Evolutionary conservation across 768 basidiomycete genomes (phyloP).

Genomic region (Panaeolus papilionaceus): DNA sequence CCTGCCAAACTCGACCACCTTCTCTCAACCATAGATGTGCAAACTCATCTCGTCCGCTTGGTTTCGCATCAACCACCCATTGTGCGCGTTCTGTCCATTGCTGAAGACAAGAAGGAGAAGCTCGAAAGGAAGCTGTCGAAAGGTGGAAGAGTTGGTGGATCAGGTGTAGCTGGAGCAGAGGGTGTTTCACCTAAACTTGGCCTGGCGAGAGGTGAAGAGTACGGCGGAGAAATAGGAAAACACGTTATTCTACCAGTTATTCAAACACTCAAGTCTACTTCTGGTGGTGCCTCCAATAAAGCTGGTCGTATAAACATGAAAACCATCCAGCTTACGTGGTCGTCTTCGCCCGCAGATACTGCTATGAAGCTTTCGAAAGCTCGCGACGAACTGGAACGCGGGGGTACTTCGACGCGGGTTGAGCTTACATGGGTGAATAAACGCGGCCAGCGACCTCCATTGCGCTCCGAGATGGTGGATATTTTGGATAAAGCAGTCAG

Average conservation of each 20-base stretch:
- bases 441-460: slow-evolving; percentile 44
- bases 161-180: slow-evolving; percentile 8
- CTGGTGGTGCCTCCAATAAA: slow-evolving; percentile 21
- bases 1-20: slow-evolving; percentile 42
- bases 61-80: slow-evolving; percentile 59
- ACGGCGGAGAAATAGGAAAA: slow-evolving; percentile 42
- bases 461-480: slow-evolving; percentile 44
- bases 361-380: slow-evolving; percentile 70
- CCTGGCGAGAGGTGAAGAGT: slow-evolving; percentile 35
- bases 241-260: slow-evolving; percentile 27
- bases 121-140: slow-evolving; percentile 43
- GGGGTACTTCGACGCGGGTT: slow-evolving; percentile 48
- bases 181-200: slow-evolving; percentile 1
- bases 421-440: slow-evolving; percentile 62
- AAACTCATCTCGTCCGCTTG: slow-evolving; percentile 59
- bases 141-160: slow-evolving; percentile 2
- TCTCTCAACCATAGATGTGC: slow-evolving; percentile 49
- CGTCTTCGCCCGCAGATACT: slow-evolving; percentile 60
- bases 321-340: slow-evolving; percentile 79
- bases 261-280: neutral
- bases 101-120: slow-evolving; percentile 31
- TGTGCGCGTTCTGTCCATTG: slow-evolving; percentile 55
- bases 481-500: slow-evolving; percentile 51
- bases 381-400: slow-evolving; percentile 62
- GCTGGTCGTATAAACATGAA: slow-evolving; percentile 49